phyloP scores from a whole-genome alignment of 192 early-diverging fungal genomes.

The Entomortierella parvispora region DNA sequence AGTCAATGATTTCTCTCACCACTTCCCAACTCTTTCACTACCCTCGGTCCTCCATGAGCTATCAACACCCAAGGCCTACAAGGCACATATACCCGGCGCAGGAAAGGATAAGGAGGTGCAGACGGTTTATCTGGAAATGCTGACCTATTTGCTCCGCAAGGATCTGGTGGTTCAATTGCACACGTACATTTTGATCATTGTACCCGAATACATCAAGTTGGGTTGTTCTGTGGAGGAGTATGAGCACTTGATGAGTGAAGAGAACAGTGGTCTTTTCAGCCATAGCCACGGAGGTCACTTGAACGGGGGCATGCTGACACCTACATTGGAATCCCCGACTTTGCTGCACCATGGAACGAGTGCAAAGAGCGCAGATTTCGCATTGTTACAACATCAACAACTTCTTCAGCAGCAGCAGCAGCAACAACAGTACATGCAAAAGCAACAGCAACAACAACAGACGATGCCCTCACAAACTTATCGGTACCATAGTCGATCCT shows the following conservation, averaged over 20 bases:
- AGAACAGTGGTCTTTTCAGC: background rate
- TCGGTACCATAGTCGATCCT: constrained; percentile 46
- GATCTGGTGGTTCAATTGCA: constrained; percentile 84
- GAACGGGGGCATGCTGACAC: constrained; percentile 27
- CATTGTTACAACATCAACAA: constrained; percentile 22
- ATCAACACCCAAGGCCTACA: constrained; percentile 66
- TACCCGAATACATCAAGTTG: constrained; percentile 67
- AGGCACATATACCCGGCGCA: constrained; percentile 52
- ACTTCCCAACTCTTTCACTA: constrained; percentile 68
- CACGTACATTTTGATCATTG: constrained; percentile 75
- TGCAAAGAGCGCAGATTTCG: constrained; percentile 45
- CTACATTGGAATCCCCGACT: constrained; percentile 36
- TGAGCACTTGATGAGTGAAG: constrained; percentile 42
- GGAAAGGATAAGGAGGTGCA: constrained; percentile 71
- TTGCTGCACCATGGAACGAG: constrained; percentile 18
- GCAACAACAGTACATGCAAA: constrained; percentile 18
- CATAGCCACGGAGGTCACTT: too few species aligned
- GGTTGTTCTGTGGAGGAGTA: constrained; percentile 47
- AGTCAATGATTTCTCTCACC: constrained; percentile 66
- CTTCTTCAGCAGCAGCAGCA: constrained; percentile 30
- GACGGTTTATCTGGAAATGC: constrained; percentile 81
- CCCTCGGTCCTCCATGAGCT: constrained; percentile 65
- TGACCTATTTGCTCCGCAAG: constrained; percentile 83
- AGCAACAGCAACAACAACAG: constrained; percentile 26
- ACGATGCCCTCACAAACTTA: constrained; percentile 38